phyloP scores from a whole-genome alignment of 371 early-diverging fungal genomes.

The Mortierella polycephala region DNA sequence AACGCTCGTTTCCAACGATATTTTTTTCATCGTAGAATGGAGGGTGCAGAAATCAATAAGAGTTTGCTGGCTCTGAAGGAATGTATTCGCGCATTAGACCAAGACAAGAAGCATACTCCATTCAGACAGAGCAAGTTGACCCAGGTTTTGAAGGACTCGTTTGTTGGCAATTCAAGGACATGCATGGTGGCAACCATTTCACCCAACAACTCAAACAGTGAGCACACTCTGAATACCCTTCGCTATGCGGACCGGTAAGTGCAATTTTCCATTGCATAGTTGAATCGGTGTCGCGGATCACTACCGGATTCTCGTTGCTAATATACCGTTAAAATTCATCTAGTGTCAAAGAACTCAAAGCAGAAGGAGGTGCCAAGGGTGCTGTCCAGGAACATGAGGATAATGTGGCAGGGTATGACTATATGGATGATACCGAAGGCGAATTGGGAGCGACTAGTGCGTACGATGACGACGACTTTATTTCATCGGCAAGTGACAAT shows the following conservation, averaged over 20 bases:
- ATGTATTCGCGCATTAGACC: constrained; percentile 96
- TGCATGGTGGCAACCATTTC: constrained; percentile 98
- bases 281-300: not conserved
- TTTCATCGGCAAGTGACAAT: constrained; percentile 35
- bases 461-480: constrained; percentile 53
- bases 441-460: constrained; percentile 55
- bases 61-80: constrained; percentile 97
- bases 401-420: constrained; percentile 33
- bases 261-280: not conserved
- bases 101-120: constrained; percentile 93
- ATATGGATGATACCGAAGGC: constrained; percentile 48
- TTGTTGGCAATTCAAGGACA: constrained; percentile 96
- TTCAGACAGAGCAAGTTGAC: constrained; percentile 98
- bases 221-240: constrained; percentile 98
- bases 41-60: constrained; percentile 99
- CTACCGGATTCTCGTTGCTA: not conserved
- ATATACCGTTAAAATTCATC: not conserved
- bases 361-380: constrained; percentile 57
- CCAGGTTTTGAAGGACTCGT: constrained; percentile 97
- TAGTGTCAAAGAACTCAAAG: constrained; percentile 91
- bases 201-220: constrained; percentile 91
- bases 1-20: too few species aligned
- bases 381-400: constrained; percentile 19
- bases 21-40: constrained; percentile 71
- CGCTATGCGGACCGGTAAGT: constrained; percentile 94